phyloP scores from a whole-genome alignment of 2,329 filamentous ascomycete genomes.

The Coniochaeta sp. region DNA sequence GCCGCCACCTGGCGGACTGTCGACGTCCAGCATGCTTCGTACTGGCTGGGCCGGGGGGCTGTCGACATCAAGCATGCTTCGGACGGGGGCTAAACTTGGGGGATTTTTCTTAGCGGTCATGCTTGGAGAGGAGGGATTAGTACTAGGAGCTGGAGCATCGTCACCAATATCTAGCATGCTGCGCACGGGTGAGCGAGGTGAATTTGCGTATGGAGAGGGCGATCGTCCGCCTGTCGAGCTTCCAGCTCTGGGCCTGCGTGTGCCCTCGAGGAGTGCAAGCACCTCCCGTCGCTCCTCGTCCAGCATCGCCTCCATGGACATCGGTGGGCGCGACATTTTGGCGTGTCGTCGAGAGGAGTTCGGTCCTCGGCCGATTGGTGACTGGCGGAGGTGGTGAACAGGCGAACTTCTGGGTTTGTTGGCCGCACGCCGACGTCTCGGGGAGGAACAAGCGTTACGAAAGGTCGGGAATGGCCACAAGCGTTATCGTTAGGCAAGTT shows the following conservation, averaged over 20 bases:
- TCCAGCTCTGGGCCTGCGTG: slow-evolving; percentile 20
- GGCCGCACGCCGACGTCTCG: not conserved
- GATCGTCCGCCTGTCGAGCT: slow-evolving; percentile 32
- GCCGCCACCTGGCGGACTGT: slow-evolving; percentile 20
- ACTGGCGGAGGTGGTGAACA: not conserved
- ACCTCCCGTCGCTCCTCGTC: slow-evolving; percentile 73
- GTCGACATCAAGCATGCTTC: slow-evolving; percentile 58
- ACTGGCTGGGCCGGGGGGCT: slow-evolving; percentile 31
- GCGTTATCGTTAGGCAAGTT: not conserved
- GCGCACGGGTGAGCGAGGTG: slow-evolving; percentile 58
- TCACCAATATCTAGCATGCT: slow-evolving; percentile 59
- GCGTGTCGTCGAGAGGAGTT: slow-evolving; percentile 2
- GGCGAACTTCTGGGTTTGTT: not conserved
- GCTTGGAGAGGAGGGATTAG: slow-evolving; percentile 10
- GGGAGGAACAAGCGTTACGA: not conserved
- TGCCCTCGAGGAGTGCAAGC: slow-evolving; percentile 56
- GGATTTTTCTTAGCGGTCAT: slow-evolving; percentile 23
- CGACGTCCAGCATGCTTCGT: slow-evolving; percentile 47
- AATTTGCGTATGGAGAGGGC: slow-evolving; percentile 44
- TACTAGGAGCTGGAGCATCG: slow-evolving; percentile 20
- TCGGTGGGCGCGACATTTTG: slow-evolving; percentile 35
- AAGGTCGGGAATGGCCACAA: not conserved
- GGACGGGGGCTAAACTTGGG: slow-evolving; percentile 31
- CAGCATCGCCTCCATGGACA: slow-evolving; percentile 71
- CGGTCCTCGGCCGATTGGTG: not conserved